Conservation (phyloP, 768 basidiomycete genomes). For the Pleurotus cornucopiae region DNA sequence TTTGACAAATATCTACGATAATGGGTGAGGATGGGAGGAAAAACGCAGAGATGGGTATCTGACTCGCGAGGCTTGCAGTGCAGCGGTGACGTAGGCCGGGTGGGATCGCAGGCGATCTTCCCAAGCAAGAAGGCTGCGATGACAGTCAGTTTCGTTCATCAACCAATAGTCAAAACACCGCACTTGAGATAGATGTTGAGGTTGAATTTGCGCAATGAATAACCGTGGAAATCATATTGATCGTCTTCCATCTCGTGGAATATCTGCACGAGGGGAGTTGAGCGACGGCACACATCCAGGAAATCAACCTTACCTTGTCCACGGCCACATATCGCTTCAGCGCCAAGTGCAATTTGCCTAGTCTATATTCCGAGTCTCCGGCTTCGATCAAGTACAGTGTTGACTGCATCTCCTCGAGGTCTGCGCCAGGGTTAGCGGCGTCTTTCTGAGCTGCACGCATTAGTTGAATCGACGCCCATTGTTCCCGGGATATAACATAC, state of each 20-base stretch:
- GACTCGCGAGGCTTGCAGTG: slow-evolving; percentile 68
- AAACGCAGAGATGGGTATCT: slow-evolving; percentile 2
- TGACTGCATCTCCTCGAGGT: slow-evolving; percentile 96
- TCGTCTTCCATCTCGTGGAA: slow-evolving; percentile 91
- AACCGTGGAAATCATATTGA: slow-evolving; percentile 97
- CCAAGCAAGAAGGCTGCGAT: slow-evolving; percentile 38
- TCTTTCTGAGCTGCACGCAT: slow-evolving; percentile 66
- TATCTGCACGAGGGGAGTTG: slow-evolving; percentile 26
- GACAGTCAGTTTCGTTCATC: background rate
- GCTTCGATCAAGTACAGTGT: slow-evolving; percentile 82
- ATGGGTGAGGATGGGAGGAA: slow-evolving; percentile 9
- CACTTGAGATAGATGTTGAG: slow-evolving; percentile 84
- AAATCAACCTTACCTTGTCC: slow-evolving; percentile 49
- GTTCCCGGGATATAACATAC: slow-evolving; percentile 31
- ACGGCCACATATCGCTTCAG: slow-evolving; percentile 81
- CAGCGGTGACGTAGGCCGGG: slow-evolving; percentile 71
- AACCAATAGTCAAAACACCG: slow-evolving; percentile 20
- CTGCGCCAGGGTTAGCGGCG: slow-evolving; percentile 62
- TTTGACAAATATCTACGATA: slow-evolving; percentile 63
- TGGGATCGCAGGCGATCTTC: slow-evolving; percentile 78
- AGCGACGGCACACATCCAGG: background rate
- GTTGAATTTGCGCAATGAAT: slow-evolving; percentile 86
- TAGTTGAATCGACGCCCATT: background rate
- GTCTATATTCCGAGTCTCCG: slow-evolving; percentile 63
- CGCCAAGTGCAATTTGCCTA: slow-evolving; percentile 69